phyloP scores from a whole-genome alignment of 345 rosid species.

The Salix dunnii region DNA sequence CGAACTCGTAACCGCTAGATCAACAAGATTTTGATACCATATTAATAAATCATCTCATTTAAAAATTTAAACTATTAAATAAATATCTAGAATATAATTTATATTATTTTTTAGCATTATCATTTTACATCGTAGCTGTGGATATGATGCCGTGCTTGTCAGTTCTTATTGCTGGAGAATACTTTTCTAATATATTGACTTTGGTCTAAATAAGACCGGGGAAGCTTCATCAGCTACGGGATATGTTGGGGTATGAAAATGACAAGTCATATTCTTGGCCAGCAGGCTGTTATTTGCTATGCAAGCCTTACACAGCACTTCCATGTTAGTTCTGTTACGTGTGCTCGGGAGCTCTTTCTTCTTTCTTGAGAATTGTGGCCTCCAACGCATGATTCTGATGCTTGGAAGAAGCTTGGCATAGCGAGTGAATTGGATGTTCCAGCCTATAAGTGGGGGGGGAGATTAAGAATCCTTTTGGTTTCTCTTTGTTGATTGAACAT shows the following conservation, averaged over 20 bases:
- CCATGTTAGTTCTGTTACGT: background rate
- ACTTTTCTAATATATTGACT: too few relatives aligned
- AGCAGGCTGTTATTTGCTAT: background rate
- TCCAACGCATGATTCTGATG: background rate
- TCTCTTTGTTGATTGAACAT: background rate
- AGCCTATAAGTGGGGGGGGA: background rate
- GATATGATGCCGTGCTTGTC: background rate
- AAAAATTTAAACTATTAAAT: too few relatives aligned
- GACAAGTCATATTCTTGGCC: background rate
- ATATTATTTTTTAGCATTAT: too few relatives aligned
- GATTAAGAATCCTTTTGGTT: background rate
- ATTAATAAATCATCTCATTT: accelerated
- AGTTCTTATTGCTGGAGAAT: too few relatives aligned
- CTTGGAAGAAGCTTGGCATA: background rate
- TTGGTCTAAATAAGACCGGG: too few relatives aligned
- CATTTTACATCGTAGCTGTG: background rate
- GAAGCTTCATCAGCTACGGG: too few relatives aligned
- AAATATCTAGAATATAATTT: too few relatives aligned
- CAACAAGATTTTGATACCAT: too few relatives aligned
- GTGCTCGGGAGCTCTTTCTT: background rate
- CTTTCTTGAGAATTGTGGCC: background rate
- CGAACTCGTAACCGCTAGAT: too few relatives aligned
- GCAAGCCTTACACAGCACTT: background rate
- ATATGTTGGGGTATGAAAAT: too few relatives aligned
- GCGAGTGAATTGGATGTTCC: background rate